phyloP scores from a whole-genome alignment of 257 asterid species.

The Fraxinus pennsylvanica region DNA sequence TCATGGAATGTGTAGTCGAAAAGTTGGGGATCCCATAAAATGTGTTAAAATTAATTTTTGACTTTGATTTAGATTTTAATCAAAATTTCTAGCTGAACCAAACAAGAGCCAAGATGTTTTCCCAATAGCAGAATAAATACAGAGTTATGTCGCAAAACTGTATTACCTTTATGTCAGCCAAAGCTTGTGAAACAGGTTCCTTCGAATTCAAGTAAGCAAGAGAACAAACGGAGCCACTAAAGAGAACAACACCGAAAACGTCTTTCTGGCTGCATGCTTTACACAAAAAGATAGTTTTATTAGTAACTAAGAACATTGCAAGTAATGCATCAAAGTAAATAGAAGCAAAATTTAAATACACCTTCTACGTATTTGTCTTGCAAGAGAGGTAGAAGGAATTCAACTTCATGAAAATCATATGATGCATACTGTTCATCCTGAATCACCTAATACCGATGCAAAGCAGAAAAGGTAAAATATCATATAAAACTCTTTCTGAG shows the following conservation, averaged over 20 bases:
- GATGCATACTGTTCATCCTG: constrained; percentile 62
- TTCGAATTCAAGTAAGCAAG: constrained; percentile 69
- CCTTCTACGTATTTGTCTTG: constrained; percentile 77
- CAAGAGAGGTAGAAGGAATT: constrained; percentile 80
- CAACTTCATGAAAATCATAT: constrained; percentile 73
- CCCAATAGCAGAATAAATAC: constrained; percentile 17
- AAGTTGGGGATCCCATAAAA: too few species aligned
- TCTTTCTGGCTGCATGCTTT: constrained; percentile 68
- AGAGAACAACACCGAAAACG: constrained; percentile 67
- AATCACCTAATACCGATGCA: constrained; percentile 45
- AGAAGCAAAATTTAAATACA: constrained; percentile 30
- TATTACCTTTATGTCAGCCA: constrained; percentile 82
- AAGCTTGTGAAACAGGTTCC: constrained; percentile 79
- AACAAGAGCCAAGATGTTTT: not conserved
- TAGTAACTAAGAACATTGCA: constrained; percentile 1
- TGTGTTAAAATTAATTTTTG: too few species aligned
- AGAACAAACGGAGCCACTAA: constrained; percentile 72
- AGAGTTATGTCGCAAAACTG: constrained; percentile 7
- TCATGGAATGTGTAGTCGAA: too few species aligned
- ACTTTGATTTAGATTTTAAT: too few species aligned
- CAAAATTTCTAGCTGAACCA: too few species aligned
- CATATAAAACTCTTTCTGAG: constrained; percentile 21
- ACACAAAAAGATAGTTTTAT: constrained; percentile 22
- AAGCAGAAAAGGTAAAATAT: constrained; percentile 15
- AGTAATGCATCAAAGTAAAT: constrained; percentile 10